These are phyloP conservation scores for Pichia rugopelliculosa DNA, from an alignment of 805 yeast species.

Conservation along the genomic window DNA sequence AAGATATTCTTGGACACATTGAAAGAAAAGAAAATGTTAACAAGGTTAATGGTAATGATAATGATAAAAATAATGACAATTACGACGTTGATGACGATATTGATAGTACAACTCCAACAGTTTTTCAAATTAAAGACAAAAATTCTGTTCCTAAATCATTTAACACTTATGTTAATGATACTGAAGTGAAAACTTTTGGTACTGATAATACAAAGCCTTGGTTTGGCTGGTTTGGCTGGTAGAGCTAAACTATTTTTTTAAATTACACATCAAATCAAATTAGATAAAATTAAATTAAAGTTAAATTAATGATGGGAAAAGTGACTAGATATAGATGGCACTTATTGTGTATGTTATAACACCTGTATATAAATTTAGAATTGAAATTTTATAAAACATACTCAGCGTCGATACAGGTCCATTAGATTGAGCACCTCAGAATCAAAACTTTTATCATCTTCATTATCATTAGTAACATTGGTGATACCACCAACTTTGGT, in stretches of 20 bases:
- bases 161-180: conserved; percentile 22
- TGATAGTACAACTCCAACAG: conserved; percentile 17
- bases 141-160: conserved; percentile 22
- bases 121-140: conserved; percentile 18
- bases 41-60: conserved; percentile 25
- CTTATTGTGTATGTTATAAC: background rate
- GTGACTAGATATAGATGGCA: no score
- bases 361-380: background rate
- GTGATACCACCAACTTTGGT: conserved; percentile 15
- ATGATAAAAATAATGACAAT: conserved; percentile 21
- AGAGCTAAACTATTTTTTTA: background rate
- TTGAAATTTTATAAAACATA: background rate
- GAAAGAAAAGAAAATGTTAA: conserved; percentile 23
- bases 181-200: conserved; percentile 20
- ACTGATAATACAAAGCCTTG: conserved; percentile 21
- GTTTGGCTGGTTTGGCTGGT: conserved; percentile 12
- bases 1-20: conserved; percentile 41
- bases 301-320: no score
- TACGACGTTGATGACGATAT: conserved; percentile 24
- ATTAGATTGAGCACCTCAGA: background rate
- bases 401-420: background rate
- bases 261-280: background rate
- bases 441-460: background rate
- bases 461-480: background rate
- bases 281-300: no score